Percentiles rank a stretch among this genome's conserved stretches.
phyloP scores from a whole-genome alignment of 2,329 filamentous ascomycete genomes.

The Thelonectria rubi region DNA sequence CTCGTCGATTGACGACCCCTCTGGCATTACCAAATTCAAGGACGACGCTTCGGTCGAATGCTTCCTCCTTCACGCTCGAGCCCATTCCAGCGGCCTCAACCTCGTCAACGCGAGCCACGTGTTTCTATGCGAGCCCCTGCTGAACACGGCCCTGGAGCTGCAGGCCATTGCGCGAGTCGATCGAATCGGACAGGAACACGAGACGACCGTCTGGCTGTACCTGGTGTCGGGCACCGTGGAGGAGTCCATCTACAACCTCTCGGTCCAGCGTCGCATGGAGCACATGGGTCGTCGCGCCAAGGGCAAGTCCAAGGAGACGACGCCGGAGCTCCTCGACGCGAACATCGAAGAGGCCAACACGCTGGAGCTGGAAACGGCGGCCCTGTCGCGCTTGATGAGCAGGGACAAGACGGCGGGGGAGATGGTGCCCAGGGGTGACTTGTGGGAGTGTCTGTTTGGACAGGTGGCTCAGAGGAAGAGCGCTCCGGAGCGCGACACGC shows the following conservation, averaged over 20 bases:
- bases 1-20: slow-evolving; percentile 72
- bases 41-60: slow-evolving; percentile 78
- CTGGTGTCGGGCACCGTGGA: slow-evolving; percentile 91
- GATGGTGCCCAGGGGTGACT: slow-evolving; percentile 77
- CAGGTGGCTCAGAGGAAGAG: slow-evolving; percentile 51
- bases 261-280: slow-evolving; percentile 78
- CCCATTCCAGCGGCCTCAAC: slow-evolving; percentile 88
- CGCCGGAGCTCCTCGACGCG: slow-evolving; percentile 63
- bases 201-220: slow-evolving; percentile 96
- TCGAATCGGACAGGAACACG: slow-evolving; percentile 86
- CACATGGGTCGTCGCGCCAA: slow-evolving; percentile 68
- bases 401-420: slow-evolving; percentile 79
- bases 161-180: slow-evolving; percentile 96
- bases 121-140: slow-evolving; percentile 90
- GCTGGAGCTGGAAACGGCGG: slow-evolving; percentile 79
- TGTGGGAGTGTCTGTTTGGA: slow-evolving; percentile 92
- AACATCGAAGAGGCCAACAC: slow-evolving; percentile 85
- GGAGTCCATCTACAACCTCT: slow-evolving; percentile 89
- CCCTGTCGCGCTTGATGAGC: slow-evolving; percentile 74
- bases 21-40: slow-evolving; percentile 81
- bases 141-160: slow-evolving; percentile 92
- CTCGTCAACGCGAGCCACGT: slow-evolving; percentile 93
- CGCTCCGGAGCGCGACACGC: slow-evolving; percentile 36
- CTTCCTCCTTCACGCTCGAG: slow-evolving; percentile 88
- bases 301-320: slow-evolving; percentile 52